phyloP scores from a whole-genome alignment of 345 rosid genomes.

The Acer saccharum region DNA sequence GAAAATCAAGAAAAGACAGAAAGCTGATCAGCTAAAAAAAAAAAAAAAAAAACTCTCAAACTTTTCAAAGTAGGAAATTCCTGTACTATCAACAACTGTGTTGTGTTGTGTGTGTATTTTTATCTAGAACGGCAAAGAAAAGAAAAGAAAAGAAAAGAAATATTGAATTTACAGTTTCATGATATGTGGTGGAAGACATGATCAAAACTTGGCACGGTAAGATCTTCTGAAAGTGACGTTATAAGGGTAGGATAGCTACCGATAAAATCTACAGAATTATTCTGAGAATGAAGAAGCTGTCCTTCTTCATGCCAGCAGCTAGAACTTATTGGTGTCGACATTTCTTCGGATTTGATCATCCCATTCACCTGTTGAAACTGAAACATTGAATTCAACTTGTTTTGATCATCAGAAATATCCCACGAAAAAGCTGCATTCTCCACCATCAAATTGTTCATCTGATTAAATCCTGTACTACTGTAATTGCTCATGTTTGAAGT shows the following conservation, averaged over 20 bases:
- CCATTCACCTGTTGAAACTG: conserved; percentile 33
- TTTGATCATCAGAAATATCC: conserved; percentile 21
- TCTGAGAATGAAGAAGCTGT: conserved; percentile 34
- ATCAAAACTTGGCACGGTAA: conserved; percentile 47
- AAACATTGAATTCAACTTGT: conserved; percentile 37
- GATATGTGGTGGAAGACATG: conserved; percentile 46
- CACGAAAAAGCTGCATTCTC: conserved; percentile 40
- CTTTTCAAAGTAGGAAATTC: conserved; percentile 21
- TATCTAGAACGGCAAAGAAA: neutral
- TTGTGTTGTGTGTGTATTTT: conserved; percentile 19
- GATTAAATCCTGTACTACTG: conserved; percentile 26
- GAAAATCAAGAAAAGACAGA: neutral
- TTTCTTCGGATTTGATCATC: conserved; percentile 39
- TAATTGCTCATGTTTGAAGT: conserved; percentile 47
- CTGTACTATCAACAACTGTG: conserved; percentile 38
- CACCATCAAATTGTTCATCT: conserved; percentile 33
- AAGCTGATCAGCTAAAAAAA: neutral
- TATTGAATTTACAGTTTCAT: conserved; percentile 32
- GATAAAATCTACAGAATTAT: conserved; percentile 39
- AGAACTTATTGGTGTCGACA: conserved; percentile 22
- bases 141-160: conserved; percentile 8
- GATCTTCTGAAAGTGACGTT: conserved; percentile 58
- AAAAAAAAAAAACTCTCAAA: conserved; percentile 18
- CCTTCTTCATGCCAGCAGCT: conserved; percentile 37
- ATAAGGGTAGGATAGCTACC: conserved; percentile 41